phyloP scores from a whole-genome alignment of 73 alveolate species.

The Blepharisma japonicum region DNA sequence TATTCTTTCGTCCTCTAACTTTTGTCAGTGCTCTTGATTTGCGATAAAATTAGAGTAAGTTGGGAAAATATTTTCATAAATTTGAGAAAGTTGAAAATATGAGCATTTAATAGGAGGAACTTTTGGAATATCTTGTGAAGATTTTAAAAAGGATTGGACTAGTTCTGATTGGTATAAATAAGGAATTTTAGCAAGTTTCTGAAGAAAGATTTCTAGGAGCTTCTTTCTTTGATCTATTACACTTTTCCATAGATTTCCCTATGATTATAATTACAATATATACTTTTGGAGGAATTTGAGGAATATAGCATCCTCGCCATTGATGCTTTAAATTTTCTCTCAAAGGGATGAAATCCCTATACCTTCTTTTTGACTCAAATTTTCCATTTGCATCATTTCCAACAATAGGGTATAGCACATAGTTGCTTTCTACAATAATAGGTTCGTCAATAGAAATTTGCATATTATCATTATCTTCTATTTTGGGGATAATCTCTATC shows the following conservation, averaged over 20 bases:
- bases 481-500: too few relatives aligned
- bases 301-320: conserved; percentile 79
- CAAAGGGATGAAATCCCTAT: conserved; percentile 71
- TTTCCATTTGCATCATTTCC: not conserved
- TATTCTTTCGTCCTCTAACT: not conserved
- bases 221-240: conserved; percentile 13
- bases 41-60: not conserved
- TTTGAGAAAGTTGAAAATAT: not conserved
- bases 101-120: not conserved
- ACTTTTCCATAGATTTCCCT: not conserved
- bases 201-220: conserved; percentile 4
- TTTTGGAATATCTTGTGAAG: not conserved
- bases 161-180: not conserved
- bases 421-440: not conserved
- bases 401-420: not conserved
- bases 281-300: conserved; percentile 79
- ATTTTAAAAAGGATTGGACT: not conserved
- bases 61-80: not conserved
- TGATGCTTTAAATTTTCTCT: conserved; percentile 50
- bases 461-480: not conserved
- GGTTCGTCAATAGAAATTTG: not conserved
- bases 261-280: not conserved
- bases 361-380: conserved; percentile 52
- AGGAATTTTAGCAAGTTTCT: not conserved
- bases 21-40: too few relatives aligned